Percentiles rank a stretch among this genome's conserved stretches.
phyloP scores from a whole-genome alignment of 192 early-diverging fungal genomes.

The Backusella morwellensis region DNA sequence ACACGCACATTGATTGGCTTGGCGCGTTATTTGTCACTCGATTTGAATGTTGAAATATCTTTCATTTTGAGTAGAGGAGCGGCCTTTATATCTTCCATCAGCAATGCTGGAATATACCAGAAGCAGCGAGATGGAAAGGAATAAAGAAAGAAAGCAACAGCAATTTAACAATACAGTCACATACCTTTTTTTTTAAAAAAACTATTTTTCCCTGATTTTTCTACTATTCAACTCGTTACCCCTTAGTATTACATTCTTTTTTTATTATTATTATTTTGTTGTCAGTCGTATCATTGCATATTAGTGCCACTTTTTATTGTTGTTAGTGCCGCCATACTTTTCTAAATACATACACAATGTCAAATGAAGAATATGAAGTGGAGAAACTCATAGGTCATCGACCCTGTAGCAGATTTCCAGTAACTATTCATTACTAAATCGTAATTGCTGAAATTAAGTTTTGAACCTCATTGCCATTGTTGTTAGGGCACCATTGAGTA shows the following conservation, averaged over 20 bases:
- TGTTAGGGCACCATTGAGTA: conserved; percentile 3
- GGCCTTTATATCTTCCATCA: no score
- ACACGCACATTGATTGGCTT: no score
- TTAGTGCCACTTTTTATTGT: neutral
- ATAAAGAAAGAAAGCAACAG: no score
- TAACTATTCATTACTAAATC: neutral
- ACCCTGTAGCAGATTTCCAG: neutral
- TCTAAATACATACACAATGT: neutral
- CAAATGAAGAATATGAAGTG: conserved; percentile 3
- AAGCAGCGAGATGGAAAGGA: no score
- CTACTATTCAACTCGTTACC: neutral
- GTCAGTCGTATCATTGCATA: no score
- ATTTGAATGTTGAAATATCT: no score
- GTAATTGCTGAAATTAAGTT: neutral
- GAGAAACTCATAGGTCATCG: neutral
- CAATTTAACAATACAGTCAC: neutral
- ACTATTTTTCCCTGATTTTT: neutral
- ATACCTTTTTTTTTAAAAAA: neutral
- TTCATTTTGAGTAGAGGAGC: no score
- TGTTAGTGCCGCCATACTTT: neutral
- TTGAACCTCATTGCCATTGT: neutral
- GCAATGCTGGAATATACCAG: no score
- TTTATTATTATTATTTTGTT: no score
- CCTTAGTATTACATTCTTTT: no score
- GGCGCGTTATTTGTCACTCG: no score